Base-by-base conservation (phyloP, 768 basidiomycete species). In the Paxillus rubicundulus region DNA sequence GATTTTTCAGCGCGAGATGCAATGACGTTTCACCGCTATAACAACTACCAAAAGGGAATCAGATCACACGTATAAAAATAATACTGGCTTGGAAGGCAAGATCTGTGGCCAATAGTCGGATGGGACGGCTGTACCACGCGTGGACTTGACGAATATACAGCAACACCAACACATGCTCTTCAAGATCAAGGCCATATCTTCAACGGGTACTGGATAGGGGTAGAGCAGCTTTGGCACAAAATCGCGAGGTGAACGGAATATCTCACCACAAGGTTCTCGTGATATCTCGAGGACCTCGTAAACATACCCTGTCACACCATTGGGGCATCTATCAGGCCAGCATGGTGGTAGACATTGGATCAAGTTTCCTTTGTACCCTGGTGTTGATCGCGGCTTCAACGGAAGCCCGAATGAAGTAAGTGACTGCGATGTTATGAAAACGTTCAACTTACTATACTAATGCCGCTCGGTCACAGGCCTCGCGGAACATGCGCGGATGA, bases 101-200 rank as follows among this genome's bases (percentile, higher is more conserved):
- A 9, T 12, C 37, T 41, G 52, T 16, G 37, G 47, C 41, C 49
- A 33, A 13, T 13, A 33, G 4, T 13, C 33, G 2, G 13, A 33
- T 30, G 13, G 12, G 33, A 33, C 14, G 13, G 33, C 13, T 33
- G 33, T 33, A 33, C 33, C 10, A 33, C 12, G 33, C 12, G 33
- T 33, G 33, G 32, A 27, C 37, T 27, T 12, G 13, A 40, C 27
- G 40, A 42, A 37, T 17, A n/a, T 42, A 33, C 60, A 61, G 50
- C 41, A 54, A 37, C 58, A 34, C 21, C 24, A 33, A 49, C 64
- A 64, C 59, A 64, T 61, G 63, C 58, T 55, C 38, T 54, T 58
- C 33, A 12, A 13, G 12, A 33, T 33, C 1, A 33, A 12, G 10
- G 33, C 14, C 33, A 14, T 33, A 33, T 33, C 33, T 33, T 33